Evolutionary conservation across 1,284 basidiomycete genomes (phyloP).

Genomic region (Singerocomus rubriflavus): DNA sequence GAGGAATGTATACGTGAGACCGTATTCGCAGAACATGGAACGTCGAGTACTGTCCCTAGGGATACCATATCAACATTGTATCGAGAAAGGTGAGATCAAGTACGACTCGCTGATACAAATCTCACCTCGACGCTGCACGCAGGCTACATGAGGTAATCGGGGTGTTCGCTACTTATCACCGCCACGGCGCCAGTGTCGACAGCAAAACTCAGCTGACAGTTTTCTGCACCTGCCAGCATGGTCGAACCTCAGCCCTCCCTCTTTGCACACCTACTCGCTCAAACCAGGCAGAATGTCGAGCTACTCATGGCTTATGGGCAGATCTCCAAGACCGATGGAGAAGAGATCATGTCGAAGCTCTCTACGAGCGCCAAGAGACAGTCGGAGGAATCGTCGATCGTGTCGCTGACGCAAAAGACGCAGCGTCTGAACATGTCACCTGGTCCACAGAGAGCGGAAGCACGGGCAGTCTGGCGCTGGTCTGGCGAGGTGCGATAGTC

Average conservation of each 20-base stretch:
- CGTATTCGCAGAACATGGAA: too few relatives aligned
- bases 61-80: too few relatives aligned
- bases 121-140: not conserved
- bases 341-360: constrained; percentile 53
- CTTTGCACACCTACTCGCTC: constrained; percentile 51
- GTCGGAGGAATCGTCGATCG: constrained; percentile 15
- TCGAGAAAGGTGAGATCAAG: too few relatives aligned
- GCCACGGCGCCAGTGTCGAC: constrained; percentile 17
- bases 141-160: constrained; percentile 25
- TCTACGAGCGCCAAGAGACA: constrained; percentile 23
- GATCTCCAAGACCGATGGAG: constrained; percentile 54
- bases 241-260: constrained; percentile 16
- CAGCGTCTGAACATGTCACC: constrained; percentile 27
- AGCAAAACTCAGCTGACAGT: not conserved
- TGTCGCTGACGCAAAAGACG: constrained; percentile 25
- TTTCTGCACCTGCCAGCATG: constrained; percentile 17
- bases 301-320: constrained; percentile 60
- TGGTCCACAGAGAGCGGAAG: constrained; percentile 25
- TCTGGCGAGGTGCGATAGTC: constrained; percentile 25
- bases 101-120: too few relatives aligned
- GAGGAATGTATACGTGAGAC: not conserved
- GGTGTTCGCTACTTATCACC: not conserved
- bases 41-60: too few relatives aligned
- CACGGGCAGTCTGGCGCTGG: constrained; percentile 32
- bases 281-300: constrained; percentile 63